phyloP scores from a whole-genome alignment of 306 rosid species.

The apple (Malus domestica) region DNA sequence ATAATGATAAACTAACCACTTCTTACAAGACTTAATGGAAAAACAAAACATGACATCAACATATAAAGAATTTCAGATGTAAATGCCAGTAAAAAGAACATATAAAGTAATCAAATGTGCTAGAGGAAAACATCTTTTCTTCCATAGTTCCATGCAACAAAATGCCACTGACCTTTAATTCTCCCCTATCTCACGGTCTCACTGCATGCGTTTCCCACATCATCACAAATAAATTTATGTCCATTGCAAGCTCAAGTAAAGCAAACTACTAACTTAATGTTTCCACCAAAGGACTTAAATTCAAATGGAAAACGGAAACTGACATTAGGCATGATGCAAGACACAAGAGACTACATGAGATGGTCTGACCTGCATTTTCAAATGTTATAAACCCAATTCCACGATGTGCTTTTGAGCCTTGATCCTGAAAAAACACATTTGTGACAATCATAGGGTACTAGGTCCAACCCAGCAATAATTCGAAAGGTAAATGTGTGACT shows the following conservation, averaged over 20 bases:
- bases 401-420: conserved; percentile 80
- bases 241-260: not conserved
- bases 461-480: not conserved
- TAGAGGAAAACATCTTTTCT: not conserved
- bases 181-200: not conserved
- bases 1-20: not conserved
- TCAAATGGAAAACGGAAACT: not conserved
- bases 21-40: not conserved
- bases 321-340: not conserved
- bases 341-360: not conserved
- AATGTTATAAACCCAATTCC: conserved; percentile 96
- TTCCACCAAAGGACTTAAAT: too few relatives aligned
- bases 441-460: not conserved
- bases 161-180: not conserved
- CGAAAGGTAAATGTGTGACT: not conserved
- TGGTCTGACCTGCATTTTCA: conserved; percentile 76
- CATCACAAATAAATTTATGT: not conserved
- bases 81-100: not conserved
- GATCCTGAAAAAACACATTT: conserved; percentile 58
- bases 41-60: not conserved
- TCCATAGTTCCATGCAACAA: not conserved
- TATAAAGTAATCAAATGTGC: not conserved
- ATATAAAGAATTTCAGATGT: not conserved
- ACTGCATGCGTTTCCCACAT: not conserved
- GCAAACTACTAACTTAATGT: not conserved